A percentile compares a stretch with the other conserved stretches of the same genome.
phyloP scores from a whole-genome alignment of 306 rosid genomes.

The Citrullus colocynthis region DNA sequence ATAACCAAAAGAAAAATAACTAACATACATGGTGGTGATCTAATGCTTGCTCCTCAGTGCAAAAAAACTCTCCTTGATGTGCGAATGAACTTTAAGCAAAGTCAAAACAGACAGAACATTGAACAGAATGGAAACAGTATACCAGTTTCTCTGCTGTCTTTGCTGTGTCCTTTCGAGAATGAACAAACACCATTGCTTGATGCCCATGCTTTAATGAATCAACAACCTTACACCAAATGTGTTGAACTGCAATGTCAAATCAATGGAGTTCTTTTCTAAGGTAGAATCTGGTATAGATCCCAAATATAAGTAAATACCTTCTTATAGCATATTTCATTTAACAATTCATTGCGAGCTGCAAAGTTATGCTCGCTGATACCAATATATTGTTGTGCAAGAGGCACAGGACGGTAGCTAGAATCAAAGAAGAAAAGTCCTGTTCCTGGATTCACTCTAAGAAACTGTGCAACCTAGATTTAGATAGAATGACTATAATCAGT shows the following conservation, averaged over 20 bases:
- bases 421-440: slow-evolving; percentile 91
- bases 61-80: neutral
- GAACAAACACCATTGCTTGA: slow-evolving; percentile 97
- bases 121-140: slow-evolving; percentile 7
- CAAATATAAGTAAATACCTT: slow-evolving; percentile 44
- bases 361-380: slow-evolving; percentile 87
- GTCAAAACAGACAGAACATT: slow-evolving; percentile 6
- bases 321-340: slow-evolving; percentile 79
- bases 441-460: slow-evolving; percentile 89
- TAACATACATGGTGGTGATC: neutral
- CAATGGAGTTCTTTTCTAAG: slow-evolving; percentile 12
- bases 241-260: slow-evolving; percentile 3
- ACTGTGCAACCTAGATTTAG: slow-evolving; percentile 70
- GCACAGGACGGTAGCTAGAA: slow-evolving; percentile 94
- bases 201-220: slow-evolving; percentile 83
- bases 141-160: slow-evolving; percentile 91
- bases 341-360: slow-evolving; percentile 69
- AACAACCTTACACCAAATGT: slow-evolving; percentile 42
- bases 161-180: slow-evolving; percentile 89
- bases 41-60: neutral
- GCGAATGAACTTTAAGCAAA: slow-evolving; percentile 15
- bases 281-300: slow-evolving; percentile 14
- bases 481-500: slow-evolving; percentile 1
- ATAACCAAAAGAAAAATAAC: neutral
- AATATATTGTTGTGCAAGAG: slow-evolving; percentile 95